These are phyloP conservation scores for Saccharum hybrid DNA, from an alignment of 202 grass and related monocot genomes.

Conservation along the genomic window DNA sequence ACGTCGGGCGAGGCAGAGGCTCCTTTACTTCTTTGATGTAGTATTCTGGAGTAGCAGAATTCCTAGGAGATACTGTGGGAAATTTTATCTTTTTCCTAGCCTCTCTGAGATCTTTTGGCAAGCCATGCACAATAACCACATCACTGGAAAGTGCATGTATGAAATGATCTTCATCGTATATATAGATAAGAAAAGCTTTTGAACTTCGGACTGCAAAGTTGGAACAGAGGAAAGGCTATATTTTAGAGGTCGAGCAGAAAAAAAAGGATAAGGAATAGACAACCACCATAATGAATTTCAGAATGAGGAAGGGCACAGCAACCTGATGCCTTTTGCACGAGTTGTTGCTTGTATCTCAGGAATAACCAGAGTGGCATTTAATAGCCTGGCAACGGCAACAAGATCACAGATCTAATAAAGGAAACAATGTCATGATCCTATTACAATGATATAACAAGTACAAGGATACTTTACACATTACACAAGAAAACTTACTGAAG, in stretches of 20 bases:
- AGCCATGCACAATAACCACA: conserved; percentile 73
- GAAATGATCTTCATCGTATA: conserved; percentile 96
- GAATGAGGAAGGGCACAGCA: conserved; percentile 26
- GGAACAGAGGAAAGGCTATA: conserved; percentile 36
- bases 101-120: conserved; percentile 84
- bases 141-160: conserved; percentile 76
- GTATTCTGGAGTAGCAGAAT: conserved; percentile 70
- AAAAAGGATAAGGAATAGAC: conserved; percentile 13
- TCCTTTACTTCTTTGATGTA: conserved; percentile 75
- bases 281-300: conserved; percentile 27
- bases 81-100: conserved; percentile 94
- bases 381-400: conserved; percentile 82
- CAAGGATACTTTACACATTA: conserved; percentile 17
- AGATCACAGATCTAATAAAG: conserved; percentile 99
- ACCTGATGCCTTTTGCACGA: conserved; percentile 96
- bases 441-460: conserved; percentile 24
- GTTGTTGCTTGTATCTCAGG: conserved; percentile 94
- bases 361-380: conserved; percentile 99
- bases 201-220: conserved; percentile 74
- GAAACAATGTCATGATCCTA: too few relatives aligned
- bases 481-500: conserved; percentile 78
- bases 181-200: conserved; percentile 87
- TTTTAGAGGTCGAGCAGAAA: conserved; percentile 38
- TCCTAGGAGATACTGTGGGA: conserved; percentile 83
- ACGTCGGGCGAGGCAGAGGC: too few relatives aligned